Evolutionary conservation across 1,139 yeast genomes (phyloP).

Genomic region (Geotrichum citri-aurantii): DNA sequence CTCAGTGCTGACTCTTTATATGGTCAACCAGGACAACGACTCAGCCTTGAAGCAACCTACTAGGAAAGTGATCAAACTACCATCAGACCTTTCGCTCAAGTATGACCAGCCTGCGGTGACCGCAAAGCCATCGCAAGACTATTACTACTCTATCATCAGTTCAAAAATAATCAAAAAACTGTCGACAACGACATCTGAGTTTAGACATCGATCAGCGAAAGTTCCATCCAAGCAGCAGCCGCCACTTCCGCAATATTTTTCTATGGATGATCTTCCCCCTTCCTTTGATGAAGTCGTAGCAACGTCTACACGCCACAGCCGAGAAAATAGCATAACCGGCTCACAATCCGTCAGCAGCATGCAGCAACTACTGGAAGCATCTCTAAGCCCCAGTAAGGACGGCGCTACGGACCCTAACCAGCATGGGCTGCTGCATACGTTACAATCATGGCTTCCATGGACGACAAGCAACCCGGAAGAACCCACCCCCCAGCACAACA

Average conservation of each 20-base stretch:
- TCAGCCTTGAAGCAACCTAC: neutral
- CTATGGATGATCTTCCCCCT: slow-evolving; percentile 16
- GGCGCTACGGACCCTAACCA: slow-evolving; percentile 7
- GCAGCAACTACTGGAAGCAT: neutral
- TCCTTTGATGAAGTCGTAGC: slow-evolving; percentile 15
- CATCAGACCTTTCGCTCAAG: neutral
- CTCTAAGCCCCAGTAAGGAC: neutral
- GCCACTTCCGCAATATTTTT: neutral
- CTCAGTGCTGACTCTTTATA: neutral
- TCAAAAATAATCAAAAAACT: neutral
- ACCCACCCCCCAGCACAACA: slow-evolving; percentile 5
- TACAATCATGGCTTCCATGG: slow-evolving; percentile 11
- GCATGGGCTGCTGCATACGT: neutral
- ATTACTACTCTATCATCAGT: neutral
- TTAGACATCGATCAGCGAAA: neutral
- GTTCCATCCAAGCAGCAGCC: neutral
- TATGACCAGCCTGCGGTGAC: neutral
- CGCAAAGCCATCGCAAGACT: neutral
- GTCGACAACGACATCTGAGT: neutral
- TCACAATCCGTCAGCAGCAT: neutral
- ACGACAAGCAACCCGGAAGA: neutral
- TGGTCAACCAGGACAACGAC: neutral
- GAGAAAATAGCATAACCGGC: slow-evolving; percentile 7
- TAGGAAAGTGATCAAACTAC: neutral
- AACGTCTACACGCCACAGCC: slow-evolving; percentile 8